phyloP scores from a whole-genome alignment of 768 basidiomycete genomes.

The Lentinula sp. region DNA sequence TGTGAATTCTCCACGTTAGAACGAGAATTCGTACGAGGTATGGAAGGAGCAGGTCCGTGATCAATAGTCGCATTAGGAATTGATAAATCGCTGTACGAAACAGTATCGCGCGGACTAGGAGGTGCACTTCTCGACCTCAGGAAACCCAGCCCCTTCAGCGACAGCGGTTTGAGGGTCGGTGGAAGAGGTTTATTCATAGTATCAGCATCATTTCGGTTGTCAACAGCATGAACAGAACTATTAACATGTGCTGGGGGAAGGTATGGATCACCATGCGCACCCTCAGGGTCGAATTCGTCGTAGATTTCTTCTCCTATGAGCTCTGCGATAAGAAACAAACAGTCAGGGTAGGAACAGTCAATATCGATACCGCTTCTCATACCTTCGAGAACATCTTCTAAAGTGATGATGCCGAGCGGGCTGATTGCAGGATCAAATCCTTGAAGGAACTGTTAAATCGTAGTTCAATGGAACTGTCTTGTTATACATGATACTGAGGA shows the following conservation, averaged over 20 bases:
- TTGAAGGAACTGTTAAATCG: slow-evolving; percentile 61
- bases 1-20: neutral
- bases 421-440: slow-evolving; percentile 75
- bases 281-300: slow-evolving; percentile 83
- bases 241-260: slow-evolving; percentile 11
- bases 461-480: neutral
- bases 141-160: slow-evolving; percentile 43
- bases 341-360: too few relatives aligned
- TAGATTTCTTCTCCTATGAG: slow-evolving; percentile 92
- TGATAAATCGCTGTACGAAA: neutral
- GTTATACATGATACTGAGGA: neutral
- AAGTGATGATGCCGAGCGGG: slow-evolving; percentile 87
- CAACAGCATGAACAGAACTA: neutral
- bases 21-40: slow-evolving; percentile 9
- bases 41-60: neutral
- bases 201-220: neutral
- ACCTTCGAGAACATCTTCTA: slow-evolving; percentile 93
- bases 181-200: slow-evolving; percentile 18
- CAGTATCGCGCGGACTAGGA: slow-evolving; percentile 38
- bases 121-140: slow-evolving; percentile 55
- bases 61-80: slow-evolving; percentile 6
- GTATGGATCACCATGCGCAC: slow-evolving; percentile 51
- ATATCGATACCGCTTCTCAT: neutral
- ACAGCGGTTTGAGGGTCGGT: slow-evolving; percentile 31
- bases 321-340: slow-evolving; percentile 36